Evolutionary conservation across 371 early-diverging fungal genomes (phyloP), one percentile per base, ranked within the genome.

Genomic region (Mortierella sp.): DNA sequence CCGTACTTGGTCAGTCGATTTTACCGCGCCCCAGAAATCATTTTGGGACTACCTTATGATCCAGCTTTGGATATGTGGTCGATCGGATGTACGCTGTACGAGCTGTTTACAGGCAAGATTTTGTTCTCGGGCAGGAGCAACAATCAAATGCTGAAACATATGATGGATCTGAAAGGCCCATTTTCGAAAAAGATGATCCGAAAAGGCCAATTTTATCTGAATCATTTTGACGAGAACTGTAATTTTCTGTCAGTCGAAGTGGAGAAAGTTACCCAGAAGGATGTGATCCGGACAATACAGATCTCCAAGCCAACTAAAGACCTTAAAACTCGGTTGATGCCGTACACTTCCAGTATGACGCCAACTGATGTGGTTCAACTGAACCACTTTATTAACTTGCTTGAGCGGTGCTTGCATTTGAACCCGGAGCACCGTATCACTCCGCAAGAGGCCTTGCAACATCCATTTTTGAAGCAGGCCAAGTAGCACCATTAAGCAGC

Each of bases 1-100:
- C 97, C 97, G 4, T 98, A 98, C 71, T 87, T 99, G 3, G 97
- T 97, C 40, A 96, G 96, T 60, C 90, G 99, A 56, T 99, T 98
- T 88, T 99, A 99, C 79, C 93, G 99, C 43, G 95, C 99, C 0
- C 99, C 99, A 3, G 99, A 99, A 86, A 93, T 99, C 72, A 98
- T 98, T 54, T 83, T 98, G n/a, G 98, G 98, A 0, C 73, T 96
- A 29, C 86, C 94, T 0, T 97, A 96, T 74, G 96, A 96, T 80
- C 87, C 86, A 43, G 92, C 94, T 2, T 85, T 98, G 60, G 99
- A 99, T 81, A 93, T 99, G 68, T 99, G 99, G 99, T 96, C 99
- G 19, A 91, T 97, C n/a, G 99, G 96, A 5, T 97, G 96, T 83
- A 96, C 99, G 17, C 88, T 99, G 34, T 99, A 96, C 66, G 99